Percentiles rank a stretch among this genome's conserved stretches.
Evolutionary conservation across 345 rosid genomes (phyloP).

Genomic region (Psidium friedrichsthalianum): DNA sequence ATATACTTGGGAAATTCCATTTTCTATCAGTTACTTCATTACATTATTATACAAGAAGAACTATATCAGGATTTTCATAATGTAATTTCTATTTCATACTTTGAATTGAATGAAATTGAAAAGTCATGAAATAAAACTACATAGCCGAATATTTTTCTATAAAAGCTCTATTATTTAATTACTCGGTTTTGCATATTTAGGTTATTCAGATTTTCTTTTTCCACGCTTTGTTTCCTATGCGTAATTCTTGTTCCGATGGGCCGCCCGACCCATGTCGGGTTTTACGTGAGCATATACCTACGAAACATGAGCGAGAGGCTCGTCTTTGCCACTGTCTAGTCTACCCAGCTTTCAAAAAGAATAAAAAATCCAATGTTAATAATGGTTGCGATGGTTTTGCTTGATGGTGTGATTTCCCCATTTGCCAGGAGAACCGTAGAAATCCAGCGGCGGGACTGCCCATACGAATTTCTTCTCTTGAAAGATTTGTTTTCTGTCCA

Average conservation of each 20-base stretch:
- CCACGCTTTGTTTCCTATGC: not conserved
- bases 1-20: not conserved
- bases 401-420: not conserved
- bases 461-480: not conserved
- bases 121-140: not conserved
- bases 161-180: not conserved
- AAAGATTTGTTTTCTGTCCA: not conserved
- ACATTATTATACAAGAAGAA: no score
- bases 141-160: not conserved
- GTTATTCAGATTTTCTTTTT: not conserved
- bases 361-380: not conserved
- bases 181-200: not conserved
- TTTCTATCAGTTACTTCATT: no score
- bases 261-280: not conserved
- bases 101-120: not conserved
- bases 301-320: not conserved
- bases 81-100: not conserved
- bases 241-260: no score
- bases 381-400: no score
- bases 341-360: not conserved
- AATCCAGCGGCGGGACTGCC: not conserved
- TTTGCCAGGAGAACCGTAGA: not conserved
- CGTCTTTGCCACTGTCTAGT: not conserved
- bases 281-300: not conserved
- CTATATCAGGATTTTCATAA: not conserved